phyloP scores from a whole-genome alignment of 2,329 filamentous ascomycete species.

The Aspergillus ustus region DNA sequence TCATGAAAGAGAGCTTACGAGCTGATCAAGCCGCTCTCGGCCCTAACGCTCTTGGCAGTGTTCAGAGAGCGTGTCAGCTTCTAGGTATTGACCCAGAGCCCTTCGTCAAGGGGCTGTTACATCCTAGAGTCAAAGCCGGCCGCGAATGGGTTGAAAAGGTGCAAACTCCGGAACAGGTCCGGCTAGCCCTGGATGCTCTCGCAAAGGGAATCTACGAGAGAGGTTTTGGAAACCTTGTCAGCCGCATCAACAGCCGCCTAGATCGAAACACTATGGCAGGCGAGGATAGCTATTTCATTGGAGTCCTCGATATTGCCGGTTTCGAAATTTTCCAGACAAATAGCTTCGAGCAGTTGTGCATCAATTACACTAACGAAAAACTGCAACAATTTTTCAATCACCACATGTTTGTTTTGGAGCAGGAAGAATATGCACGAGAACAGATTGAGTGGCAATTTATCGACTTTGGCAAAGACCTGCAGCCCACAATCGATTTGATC shows the following conservation, averaged over 20 bases:
- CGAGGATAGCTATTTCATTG: conserved; percentile 94
- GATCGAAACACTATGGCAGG: conserved; percentile 81
- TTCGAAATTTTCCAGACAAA: conserved; percentile 99
- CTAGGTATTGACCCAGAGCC: conserved; percentile 83
- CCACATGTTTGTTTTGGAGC: conserved; percentile 99
- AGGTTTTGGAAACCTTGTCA: conserved; percentile 89
- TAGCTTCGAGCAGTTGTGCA: conserved; percentile 98
- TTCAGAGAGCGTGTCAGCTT: conserved; percentile 78
- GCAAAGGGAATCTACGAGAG: conserved; percentile 98
- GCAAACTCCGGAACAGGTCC: conserved; percentile 95
- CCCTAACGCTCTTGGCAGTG: conserved; percentile 73
- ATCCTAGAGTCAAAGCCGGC: conserved; percentile 92
- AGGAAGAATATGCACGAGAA: conserved; percentile 96
- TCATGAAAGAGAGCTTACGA: conserved; percentile 86
- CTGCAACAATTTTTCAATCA: conserved; percentile 99
- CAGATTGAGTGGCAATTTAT: conserved; percentile 99
- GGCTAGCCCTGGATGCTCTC: conserved; percentile 84
- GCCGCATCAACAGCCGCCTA: conserved; percentile 87
- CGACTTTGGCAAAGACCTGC: conserved; percentile 94
- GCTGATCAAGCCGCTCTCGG: conserved; percentile 87
- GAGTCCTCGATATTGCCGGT: conserved; percentile 96
- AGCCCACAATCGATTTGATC: conserved; percentile 96
- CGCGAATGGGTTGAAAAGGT: conserved; percentile 99
- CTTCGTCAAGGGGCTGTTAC: conserved; percentile 85
- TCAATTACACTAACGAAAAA: conserved; percentile 99